These are phyloP conservation scores for Ustilago vetiveriae DNA, from an alignment of 1,284 basidiomycete genomes.

Conservation along the genomic window DNA sequence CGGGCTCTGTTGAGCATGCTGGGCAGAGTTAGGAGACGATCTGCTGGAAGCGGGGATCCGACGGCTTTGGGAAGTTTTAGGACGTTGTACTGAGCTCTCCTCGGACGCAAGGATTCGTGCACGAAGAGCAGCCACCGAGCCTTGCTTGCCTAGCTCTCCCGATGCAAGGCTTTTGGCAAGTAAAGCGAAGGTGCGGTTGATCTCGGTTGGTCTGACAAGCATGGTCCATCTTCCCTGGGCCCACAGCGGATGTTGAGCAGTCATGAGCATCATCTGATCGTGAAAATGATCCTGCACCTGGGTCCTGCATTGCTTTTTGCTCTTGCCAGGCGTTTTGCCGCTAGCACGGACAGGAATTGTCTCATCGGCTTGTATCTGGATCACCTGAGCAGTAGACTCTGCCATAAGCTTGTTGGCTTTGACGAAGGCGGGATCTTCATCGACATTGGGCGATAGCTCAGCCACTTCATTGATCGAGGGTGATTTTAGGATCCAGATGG, in stretches of 20 bases:
- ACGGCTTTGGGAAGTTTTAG: slow-evolving; percentile 10
- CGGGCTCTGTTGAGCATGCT: not conserved
- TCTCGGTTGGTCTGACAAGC: slow-evolving; percentile 8
- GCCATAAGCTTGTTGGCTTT: slow-evolving; percentile 8
- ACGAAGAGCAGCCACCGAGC: slow-evolving; percentile 21
- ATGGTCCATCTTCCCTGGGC: slow-evolving; percentile 34
- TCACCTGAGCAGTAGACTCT: slow-evolving; percentile 1
- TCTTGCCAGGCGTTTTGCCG: slow-evolving; percentile 15
- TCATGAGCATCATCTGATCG: slow-evolving; percentile 23
- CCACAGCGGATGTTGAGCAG: slow-evolving; percentile 22
- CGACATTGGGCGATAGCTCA: slow-evolving; percentile 7
- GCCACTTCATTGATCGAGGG: slow-evolving; percentile 12
- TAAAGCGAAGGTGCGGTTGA: slow-evolving; percentile 10
- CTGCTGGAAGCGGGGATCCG: slow-evolving; percentile 1
- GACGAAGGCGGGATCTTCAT: slow-evolving; percentile 1
- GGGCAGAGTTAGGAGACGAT: slow-evolving; percentile 4
- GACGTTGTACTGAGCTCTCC: slow-evolving; percentile 10
- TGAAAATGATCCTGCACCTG: slow-evolving; percentile 25
- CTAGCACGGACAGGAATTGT: slow-evolving; percentile 11
- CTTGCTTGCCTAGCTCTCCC: slow-evolving; percentile 14
- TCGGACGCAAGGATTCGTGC: slow-evolving; percentile 12
- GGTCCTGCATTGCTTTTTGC: slow-evolving; percentile 33
- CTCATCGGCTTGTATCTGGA: slow-evolving; percentile 15
- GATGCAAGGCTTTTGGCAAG: slow-evolving; percentile 20
- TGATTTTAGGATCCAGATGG: slow-evolving; percentile 14